These are phyloP conservation scores for Massariosphaeria phaeospora DNA, from an alignment of 495 filamentous ascomycete genomes.

Conservation along the genomic window DNA sequence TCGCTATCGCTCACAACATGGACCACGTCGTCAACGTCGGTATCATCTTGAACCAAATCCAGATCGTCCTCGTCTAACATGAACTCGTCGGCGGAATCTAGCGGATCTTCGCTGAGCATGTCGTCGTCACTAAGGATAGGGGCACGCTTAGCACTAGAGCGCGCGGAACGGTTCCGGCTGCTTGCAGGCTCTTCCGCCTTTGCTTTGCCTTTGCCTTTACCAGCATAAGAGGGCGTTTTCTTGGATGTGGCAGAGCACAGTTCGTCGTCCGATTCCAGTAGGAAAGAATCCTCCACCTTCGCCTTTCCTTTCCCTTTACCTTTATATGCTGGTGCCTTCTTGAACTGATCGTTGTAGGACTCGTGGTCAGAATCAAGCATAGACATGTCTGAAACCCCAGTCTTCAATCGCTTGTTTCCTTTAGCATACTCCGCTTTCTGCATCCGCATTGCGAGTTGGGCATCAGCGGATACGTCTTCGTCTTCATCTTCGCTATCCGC, in stretches of 20 bases:
- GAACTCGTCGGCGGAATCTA: conserved; percentile 17
- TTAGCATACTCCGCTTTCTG: conserved; percentile 58
- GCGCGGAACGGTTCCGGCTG: conserved; percentile 8
- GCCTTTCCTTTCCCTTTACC: conserved; percentile 36
- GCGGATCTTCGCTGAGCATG: background rate
- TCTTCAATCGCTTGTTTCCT: conserved; percentile 36
- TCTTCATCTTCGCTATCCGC: conserved; percentile 43
- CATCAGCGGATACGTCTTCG: conserved; percentile 47
- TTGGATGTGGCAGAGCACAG: background rate
- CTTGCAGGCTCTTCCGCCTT: conserved; percentile 10
- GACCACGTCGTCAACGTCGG: background rate
- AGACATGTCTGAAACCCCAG: background rate
- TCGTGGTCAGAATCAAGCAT: conserved; percentile 32
- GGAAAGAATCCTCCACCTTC: background rate
- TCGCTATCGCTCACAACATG: conserved; percentile 20
- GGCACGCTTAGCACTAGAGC: conserved; percentile 17
- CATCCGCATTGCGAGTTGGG: conserved; percentile 53
- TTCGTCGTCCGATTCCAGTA: conserved; percentile 32
- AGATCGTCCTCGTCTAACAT: conserved; percentile 8
- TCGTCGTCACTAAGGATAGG: background rate
- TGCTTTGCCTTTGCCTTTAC: conserved; percentile 31
- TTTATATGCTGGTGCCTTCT: conserved; percentile 2
- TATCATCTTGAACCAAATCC: background rate
- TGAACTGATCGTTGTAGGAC: background rate
- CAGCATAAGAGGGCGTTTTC: background rate